Conservation (phyloP, 768 basidiomycete genomes). For the Phallus indusiatus region DNA sequence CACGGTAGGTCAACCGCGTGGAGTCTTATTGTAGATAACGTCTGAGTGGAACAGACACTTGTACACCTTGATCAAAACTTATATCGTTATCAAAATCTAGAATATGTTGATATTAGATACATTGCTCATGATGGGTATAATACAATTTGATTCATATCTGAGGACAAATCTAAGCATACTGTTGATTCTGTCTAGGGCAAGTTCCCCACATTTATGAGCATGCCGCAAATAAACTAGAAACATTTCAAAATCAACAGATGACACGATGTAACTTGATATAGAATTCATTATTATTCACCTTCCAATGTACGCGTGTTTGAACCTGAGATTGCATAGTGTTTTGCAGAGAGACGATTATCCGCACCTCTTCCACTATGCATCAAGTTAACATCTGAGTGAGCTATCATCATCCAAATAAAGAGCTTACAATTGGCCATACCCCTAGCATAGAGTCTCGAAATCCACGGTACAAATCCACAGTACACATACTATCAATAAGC, state of each 20-base stretch:
- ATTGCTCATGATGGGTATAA: background rate
- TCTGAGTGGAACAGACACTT: conserved; percentile 52
- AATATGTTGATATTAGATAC: background rate
- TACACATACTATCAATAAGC: conserved; percentile 75
- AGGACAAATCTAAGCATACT: conserved; percentile 79
- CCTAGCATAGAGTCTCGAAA: conserved; percentile 69
- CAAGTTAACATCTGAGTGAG: conserved; percentile 7
- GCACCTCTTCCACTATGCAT: conserved; percentile 55
- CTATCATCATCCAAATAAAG: conserved; percentile 5
- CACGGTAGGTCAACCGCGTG: conserved; percentile 53
- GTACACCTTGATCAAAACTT: conserved; percentile 48
- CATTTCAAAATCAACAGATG: background rate
- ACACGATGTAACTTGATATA: background rate
- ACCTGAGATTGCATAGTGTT: conserved; percentile 82
- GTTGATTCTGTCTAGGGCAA: conserved; percentile 76
- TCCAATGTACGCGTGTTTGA: conserved; percentile 85
- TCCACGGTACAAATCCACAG: conserved; percentile 83
- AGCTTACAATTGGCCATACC: conserved; percentile 46
- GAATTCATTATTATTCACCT: conserved; percentile 39
- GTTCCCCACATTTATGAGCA: conserved; percentile 79
- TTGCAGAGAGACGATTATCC: conserved; percentile 77
- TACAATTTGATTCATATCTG: conserved; percentile 52
- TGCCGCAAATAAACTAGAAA: conserved; percentile 74
- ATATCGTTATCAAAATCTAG: background rate
- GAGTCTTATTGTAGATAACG: conserved; percentile 29